Conservation (phyloP, 2,329 filamentous ascomycete species). For the Venturia pyrina region DNA sequence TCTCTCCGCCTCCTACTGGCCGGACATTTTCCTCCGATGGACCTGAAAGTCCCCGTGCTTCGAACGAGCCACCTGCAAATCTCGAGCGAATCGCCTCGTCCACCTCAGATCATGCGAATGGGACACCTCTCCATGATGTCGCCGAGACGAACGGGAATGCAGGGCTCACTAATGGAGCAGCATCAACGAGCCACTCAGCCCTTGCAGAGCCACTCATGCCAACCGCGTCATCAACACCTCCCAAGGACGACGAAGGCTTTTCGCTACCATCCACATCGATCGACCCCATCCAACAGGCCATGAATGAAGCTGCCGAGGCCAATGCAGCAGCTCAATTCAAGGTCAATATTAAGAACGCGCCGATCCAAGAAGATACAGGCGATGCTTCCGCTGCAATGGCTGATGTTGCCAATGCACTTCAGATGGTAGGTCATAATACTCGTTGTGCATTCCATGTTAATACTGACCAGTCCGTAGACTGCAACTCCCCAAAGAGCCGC, state of each 20-base stretch:
- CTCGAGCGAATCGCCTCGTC: not conserved
- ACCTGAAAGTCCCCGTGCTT: conserved; percentile 14
- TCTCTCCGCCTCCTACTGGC: conserved; percentile 8
- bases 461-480: conserved; percentile 20
- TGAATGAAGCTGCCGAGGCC: conserved; percentile 49
- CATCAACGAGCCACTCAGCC: conserved; percentile 25
- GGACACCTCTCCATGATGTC: conserved; percentile 18
- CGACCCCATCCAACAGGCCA: conserved; percentile 55
- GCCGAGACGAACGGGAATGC: conserved; percentile 14
- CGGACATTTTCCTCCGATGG: not conserved
- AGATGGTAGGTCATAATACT: conserved; percentile 33
- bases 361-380: conserved; percentile 67
- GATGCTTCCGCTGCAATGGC: conserved; percentile 64
- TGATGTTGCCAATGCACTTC: conserved; percentile 64
- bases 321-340: conserved; percentile 59
- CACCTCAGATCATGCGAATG: conserved; percentile 18
- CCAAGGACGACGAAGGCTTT: conserved; percentile 66
- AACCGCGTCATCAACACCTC: conserved; percentile 22
- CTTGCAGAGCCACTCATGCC: conserved; percentile 26
- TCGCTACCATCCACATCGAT: conserved; percentile 56
- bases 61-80: conserved; percentile 20
- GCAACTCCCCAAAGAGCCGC: conserved; percentile 28
- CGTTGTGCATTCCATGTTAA: not conserved
- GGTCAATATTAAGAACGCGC: conserved; percentile 68
- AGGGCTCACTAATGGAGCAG: conserved; percentile 18